Conservation (phyloP, 139 green algal genomes). For the Edaphochlamys debaryana region DNA sequence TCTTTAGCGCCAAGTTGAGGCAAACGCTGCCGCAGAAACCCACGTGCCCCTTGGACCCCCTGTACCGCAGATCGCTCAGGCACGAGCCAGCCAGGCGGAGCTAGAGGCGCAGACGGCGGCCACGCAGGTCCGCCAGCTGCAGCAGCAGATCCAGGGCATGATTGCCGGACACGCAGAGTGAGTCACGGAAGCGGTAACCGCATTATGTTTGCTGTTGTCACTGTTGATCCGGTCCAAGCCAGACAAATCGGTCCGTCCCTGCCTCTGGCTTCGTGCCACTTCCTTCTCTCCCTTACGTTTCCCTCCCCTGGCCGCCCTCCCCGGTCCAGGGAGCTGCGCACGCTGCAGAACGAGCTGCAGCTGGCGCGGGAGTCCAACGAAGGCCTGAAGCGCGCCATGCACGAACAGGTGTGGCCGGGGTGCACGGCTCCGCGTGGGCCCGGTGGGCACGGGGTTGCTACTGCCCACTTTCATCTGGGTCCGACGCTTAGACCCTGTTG, state of each 20-base stretch:
- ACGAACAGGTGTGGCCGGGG: conserved; percentile 8
- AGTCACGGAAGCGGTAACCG: background rate
- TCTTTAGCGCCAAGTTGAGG: no score
- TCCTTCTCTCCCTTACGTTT: no score
- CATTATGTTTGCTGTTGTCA: no score
- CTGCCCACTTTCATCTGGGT: background rate
- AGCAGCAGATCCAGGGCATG: conserved; percentile 31
- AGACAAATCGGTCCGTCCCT: no score
- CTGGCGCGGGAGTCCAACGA: conserved; percentile 32
- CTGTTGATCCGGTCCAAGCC: no score
- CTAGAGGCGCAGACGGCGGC: background rate
- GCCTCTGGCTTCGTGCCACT: no score
- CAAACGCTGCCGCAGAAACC: no score
- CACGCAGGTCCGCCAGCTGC: background rate
- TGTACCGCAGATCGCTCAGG: conserved; percentile 5
- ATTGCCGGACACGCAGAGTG: conserved; percentile 17
- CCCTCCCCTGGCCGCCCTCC: no score
- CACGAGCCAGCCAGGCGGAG: background rate
- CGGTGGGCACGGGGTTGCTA: background rate
- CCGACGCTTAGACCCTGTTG: no score
- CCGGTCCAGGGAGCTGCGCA: conserved; percentile 7
- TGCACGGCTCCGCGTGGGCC: background rate
- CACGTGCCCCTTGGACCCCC: no score
- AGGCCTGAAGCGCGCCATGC: conserved; percentile 12
- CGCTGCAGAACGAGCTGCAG: conserved; percentile 26